A percentile compares a stretch with the other conserved stretches of the same genome.
phyloP scores from a whole-genome alignment of 805 yeast species.

The Maudiozyma serrabonitensis region DNA sequence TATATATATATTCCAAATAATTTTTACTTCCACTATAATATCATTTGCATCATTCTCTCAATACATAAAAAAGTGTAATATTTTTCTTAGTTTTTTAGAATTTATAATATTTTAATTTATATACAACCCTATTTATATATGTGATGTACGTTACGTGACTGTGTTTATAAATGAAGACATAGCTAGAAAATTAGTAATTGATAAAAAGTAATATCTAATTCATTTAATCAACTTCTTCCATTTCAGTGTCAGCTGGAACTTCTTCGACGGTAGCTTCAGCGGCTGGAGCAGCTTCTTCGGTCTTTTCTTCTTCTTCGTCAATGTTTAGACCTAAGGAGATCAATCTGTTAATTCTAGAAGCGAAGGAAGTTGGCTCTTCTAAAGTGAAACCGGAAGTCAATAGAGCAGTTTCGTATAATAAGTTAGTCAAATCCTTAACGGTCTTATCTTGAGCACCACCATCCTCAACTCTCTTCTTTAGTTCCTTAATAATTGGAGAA shows the following conservation, averaged over 20 bases:
- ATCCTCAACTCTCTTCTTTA: constrained; percentile 90
- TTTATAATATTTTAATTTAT: background rate
- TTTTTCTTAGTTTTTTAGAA: background rate
- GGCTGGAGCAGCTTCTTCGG: constrained; percentile 37
- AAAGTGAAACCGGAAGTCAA: constrained; percentile 97
- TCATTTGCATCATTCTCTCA: background rate
- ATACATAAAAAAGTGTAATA: background rate
- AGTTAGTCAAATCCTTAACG: constrained; percentile 92
- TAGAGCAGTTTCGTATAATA: constrained; percentile 95
- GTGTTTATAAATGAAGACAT: background rate
- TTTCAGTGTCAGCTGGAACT: constrained; percentile 80
- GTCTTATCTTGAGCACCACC: constrained; percentile 98
- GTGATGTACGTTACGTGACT: background rate
- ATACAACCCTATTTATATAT: constrained; percentile 1
- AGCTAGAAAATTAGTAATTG: background rate
- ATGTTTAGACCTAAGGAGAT: constrained; percentile 96
- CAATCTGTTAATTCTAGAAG: constrained; percentile 95
- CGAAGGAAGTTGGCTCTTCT: constrained; percentile 97
- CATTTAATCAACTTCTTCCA: constrained; percentile 96
- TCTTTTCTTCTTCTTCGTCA: constrained; percentile 64
- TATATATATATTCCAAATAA: background rate
- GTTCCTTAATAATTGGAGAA: constrained; percentile 90
- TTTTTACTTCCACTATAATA: background rate
- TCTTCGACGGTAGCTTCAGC: constrained; percentile 41
- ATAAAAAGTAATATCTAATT: background rate